Conservation (phyloP, 257 asterid genomes). For the Osmanthus fragrans region DNA sequence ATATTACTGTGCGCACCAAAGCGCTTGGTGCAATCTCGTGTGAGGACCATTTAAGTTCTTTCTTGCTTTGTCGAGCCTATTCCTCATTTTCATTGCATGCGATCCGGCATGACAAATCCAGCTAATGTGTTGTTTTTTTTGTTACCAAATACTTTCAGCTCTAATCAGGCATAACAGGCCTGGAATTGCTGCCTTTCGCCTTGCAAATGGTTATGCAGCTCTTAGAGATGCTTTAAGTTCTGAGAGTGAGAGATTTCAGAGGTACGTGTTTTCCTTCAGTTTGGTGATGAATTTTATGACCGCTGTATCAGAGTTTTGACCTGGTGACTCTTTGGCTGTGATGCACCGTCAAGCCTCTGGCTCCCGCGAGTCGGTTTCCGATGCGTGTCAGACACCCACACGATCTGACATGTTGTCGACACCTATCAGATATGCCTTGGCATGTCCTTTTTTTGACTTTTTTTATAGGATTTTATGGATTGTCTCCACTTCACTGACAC, state of each 20-base stretch:
- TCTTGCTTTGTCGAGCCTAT: neutral
- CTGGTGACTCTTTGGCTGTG: too few relatives aligned
- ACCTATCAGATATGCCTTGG: too few relatives aligned
- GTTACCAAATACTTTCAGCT: conserved; percentile 41
- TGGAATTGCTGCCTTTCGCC: conserved; percentile 74
- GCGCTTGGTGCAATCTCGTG: conserved; percentile 95
- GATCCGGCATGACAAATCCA: neutral
- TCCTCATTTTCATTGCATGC: neutral
- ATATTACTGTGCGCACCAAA: conserved; percentile 72
- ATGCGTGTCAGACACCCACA: too few relatives aligned
- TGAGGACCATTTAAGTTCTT: conserved; percentile 29
- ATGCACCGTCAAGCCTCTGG: too few relatives aligned
- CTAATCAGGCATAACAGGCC: conserved; percentile 79
- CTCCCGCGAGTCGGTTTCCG: too few relatives aligned
- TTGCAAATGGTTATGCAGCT: conserved; percentile 78
- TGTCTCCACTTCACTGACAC: too few relatives aligned
- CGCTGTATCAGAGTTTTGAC: neutral
- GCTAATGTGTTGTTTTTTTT: neutral
- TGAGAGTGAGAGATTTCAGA: conserved; percentile 67
- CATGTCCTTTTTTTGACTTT: too few relatives aligned
- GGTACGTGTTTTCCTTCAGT: conserved; percentile 35
- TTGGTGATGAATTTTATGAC: neutral
- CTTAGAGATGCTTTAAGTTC: conserved; percentile 79
- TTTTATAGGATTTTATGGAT: too few relatives aligned
- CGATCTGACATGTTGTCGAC: too few relatives aligned